These are phyloP conservation scores for Elsinoe necatrix DNA, from an alignment of 2,329 filamentous ascomycete species.

Conservation along the genomic window DNA sequence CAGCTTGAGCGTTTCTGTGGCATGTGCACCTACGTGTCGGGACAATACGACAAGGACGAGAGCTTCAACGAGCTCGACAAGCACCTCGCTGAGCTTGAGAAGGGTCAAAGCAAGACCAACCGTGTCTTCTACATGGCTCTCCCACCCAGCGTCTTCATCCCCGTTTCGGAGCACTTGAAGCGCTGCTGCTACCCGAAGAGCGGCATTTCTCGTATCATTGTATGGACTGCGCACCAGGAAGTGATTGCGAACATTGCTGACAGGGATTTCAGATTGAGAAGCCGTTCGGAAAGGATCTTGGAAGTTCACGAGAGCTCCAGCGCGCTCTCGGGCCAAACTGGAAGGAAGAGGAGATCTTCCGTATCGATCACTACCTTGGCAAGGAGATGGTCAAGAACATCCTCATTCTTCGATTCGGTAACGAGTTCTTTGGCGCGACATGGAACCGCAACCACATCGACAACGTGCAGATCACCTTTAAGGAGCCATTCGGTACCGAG, in stretches of 20 bases:
- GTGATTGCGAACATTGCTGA: neutral
- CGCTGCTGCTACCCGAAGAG: conserved; percentile 89
- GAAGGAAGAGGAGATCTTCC: conserved; percentile 98
- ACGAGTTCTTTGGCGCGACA: conserved; percentile 95
- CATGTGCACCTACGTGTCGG: conserved; percentile 88
- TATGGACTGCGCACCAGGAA: conserved; percentile 40
- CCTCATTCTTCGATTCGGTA: conserved; percentile 92
- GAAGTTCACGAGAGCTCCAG: conserved; percentile 87
- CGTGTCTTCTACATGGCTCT: conserved; percentile 99
- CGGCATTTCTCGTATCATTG: conserved; percentile 89
- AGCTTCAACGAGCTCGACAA: conserved; percentile 79
- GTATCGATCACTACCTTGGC: conserved; percentile 97
- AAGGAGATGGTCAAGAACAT: conserved; percentile 99
- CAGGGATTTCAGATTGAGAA: conserved; percentile 71
- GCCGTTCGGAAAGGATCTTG: conserved; percentile 95
- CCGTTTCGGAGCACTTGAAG: conserved; percentile 95
- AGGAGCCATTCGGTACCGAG: conserved; percentile 97
- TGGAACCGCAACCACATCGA: conserved; percentile 99
- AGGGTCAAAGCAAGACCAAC: conserved; percentile 72
- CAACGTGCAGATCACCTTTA: conserved; percentile 97
- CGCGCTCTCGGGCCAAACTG: conserved; percentile 93
- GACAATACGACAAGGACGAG: conserved; percentile 95
- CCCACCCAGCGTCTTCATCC: conserved; percentile 94
- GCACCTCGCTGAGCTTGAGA: conserved; percentile 78
- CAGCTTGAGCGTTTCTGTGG: conserved; percentile 84